Base-by-base conservation (phyloP, 2,329 filamentous ascomycete genomes). In the Fusarium compactum region DNA sequence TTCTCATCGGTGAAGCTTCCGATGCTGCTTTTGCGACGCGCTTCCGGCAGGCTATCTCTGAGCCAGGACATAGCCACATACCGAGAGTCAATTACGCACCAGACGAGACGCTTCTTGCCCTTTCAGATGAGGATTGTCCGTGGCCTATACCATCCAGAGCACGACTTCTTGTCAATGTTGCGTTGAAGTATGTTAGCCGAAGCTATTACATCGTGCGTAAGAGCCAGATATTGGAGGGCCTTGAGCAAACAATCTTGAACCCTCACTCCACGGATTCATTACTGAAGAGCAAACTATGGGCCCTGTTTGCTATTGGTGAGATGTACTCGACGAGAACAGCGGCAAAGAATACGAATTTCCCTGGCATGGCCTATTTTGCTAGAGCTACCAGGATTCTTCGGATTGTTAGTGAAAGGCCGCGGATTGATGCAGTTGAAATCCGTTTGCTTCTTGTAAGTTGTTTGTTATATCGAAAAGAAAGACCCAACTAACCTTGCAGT, bases 301-400 rank as follows among this genome's bases (percentile, higher is more conserved):
- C 80, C 0, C 46, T 85, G 5, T 83, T 85, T 63, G 83, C 83
- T 0, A 77, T 85, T 8, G 83, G 83, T 0, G 82, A 85, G 61
- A 79, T 82, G 32, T 85, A 84, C 30, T 83, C 83, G 0, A 80
- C 79, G 0, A 75, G 82, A n/a, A 73, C 74, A 1, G 78, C 79
- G 5, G 78, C 79, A 4, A 73, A 77, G 1, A 78, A 77, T 10
- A 69, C 73, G 12, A 71, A 76, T 2, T 83, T 84, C 53, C 84
- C 83, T 1, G 84, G 84, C 0, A 72, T 84, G 54, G 64, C 69
- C 1, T 85, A 84, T 45, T 85, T 83, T 71, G 78, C 79, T 0
- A 75, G 79, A 4, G 82, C 83, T 0, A 81, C 78, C 7, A 75
- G 77, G 14, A 74, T 83, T 9, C 73, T 84, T 0, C 76, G 78